These are phyloP conservation scores for Jimgerdemannia flammicorona DNA, from an alignment of 192 early-diverging fungal genomes.

Conservation along the genomic window DNA sequence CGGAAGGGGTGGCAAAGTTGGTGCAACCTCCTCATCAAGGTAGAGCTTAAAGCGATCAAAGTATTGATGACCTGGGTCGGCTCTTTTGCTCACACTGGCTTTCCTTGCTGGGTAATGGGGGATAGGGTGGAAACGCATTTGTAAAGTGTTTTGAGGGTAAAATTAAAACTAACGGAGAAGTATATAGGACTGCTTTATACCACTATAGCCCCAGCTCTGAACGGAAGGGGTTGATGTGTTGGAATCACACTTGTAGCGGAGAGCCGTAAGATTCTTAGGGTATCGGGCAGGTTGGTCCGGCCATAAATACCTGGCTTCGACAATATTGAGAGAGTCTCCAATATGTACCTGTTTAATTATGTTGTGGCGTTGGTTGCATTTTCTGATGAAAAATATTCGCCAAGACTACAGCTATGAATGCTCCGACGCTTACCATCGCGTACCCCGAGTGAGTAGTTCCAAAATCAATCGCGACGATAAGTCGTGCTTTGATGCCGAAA, in stretches of 20 bases:
- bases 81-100: neutral
- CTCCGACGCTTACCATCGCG: neutral
- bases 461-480: neutral
- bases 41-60: slow-evolving; percentile 1
- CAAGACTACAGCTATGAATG: no score
- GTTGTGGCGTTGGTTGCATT: no score
- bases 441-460: neutral
- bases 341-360: neutral
- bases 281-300: neutral
- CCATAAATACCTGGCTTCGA: neutral
- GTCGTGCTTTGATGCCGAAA: neutral
- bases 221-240: no score
- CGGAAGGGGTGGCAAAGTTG: neutral
- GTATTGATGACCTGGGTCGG: neutral
- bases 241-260: neutral
- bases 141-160: neutral
- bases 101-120: neutral
- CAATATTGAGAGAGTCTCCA: neutral
- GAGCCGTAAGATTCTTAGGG: neutral
- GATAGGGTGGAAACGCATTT: neutral
- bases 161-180: neutral
- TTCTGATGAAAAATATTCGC: neutral
- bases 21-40: neutral
- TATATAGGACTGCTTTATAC: neutral
- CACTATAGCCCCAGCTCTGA: neutral